phyloP scores from a whole-genome alignment of 2,329 filamentous ascomycete species.

The Colletotrichum sp. region DNA sequence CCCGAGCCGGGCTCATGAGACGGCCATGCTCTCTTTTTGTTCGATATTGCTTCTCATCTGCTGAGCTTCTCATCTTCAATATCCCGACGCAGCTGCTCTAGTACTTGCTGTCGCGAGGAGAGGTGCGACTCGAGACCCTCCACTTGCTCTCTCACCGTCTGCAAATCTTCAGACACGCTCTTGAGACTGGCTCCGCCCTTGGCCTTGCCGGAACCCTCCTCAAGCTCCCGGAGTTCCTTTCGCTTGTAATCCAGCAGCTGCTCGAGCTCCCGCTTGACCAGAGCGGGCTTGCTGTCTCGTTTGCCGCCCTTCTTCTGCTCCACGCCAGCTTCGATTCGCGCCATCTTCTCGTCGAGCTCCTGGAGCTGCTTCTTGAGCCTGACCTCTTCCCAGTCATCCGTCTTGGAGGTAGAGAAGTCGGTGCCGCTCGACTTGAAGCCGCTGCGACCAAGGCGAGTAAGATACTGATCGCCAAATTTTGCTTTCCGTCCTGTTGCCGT shows the following conservation, averaged over 20 bases:
- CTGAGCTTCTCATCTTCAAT: constrained; percentile 84
- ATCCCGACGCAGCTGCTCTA: constrained; percentile 79
- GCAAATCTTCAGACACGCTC: constrained; percentile 82
- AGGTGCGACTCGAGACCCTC: constrained; percentile 88
- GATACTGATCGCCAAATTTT: constrained; percentile 96
- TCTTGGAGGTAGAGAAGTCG: constrained; percentile 85
- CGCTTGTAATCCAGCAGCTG: constrained; percentile 96
- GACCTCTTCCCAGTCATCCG: constrained; percentile 98
- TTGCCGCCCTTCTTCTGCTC: constrained; percentile 67
- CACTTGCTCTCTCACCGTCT: constrained; percentile 91
- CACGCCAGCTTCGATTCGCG: constrained; percentile 77
- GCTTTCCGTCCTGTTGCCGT: constrained; percentile 89
- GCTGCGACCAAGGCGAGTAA: constrained; percentile 86
- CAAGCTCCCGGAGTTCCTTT: constrained; percentile 75
- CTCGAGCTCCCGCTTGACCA: constrained; percentile 94
- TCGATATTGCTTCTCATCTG: constrained; percentile 34
- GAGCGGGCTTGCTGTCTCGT: constrained; percentile 81
- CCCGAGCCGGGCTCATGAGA: neutral
- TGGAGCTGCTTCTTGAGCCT: constrained; percentile 89
- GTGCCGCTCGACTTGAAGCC: constrained; percentile 85
- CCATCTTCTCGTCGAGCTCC: constrained; percentile 88
- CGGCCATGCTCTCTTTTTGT: neutral
- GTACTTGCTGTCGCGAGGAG: constrained; percentile 73
- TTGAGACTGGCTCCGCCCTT: constrained; percentile 76
- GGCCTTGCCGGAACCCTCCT: constrained; percentile 72